These are phyloP conservation scores for Salvia splendens DNA, from an alignment of 257 asterid species.

Conservation along the genomic window DNA sequence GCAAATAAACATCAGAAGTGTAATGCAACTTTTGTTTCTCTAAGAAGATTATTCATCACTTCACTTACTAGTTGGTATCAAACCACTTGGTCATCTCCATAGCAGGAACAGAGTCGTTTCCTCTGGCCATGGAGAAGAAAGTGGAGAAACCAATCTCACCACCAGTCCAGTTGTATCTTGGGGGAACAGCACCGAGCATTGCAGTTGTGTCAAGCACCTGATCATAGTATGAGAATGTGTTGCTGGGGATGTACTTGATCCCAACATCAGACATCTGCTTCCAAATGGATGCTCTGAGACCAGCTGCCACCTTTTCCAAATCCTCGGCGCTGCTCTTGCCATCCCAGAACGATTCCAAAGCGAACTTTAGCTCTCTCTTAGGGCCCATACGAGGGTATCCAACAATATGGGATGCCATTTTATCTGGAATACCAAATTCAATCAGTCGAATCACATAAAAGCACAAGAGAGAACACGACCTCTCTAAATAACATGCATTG, in stretches of 20 bases:
- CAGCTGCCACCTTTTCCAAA: slow-evolving; percentile 61
- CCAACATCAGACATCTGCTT: slow-evolving; percentile 50
- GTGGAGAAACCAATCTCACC: slow-evolving; percentile 82
- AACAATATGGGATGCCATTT: slow-evolving; percentile 86
- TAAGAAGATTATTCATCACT: neutral
- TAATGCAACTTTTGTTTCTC: neutral
- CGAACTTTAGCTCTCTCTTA: slow-evolving; percentile 90
- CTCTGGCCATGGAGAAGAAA: slow-evolving; percentile 98
- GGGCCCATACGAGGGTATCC: slow-evolving; percentile 98
- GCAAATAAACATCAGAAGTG: neutral
- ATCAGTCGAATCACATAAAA: slow-evolving; percentile 1
- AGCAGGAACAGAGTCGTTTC: slow-evolving; percentile 65
- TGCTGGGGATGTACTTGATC: slow-evolving; percentile 80
- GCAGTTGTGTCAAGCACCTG: slow-evolving; percentile 88
- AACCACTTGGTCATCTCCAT: slow-evolving; percentile 30
- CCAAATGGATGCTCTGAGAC: slow-evolving; percentile 67
- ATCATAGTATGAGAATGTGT: slow-evolving; percentile 85
- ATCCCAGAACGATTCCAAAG: slow-evolving; percentile 57
- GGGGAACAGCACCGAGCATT: slow-evolving; percentile 89
- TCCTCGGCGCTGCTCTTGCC: slow-evolving; percentile 46
- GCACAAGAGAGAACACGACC: neutral
- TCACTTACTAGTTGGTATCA: slow-evolving; percentile 25
- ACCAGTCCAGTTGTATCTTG: slow-evolving; percentile 80
- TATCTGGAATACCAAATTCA: slow-evolving; percentile 36
- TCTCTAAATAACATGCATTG: too few relatives aligned